Percentiles rank a stretch among this genome's conserved stretches.
Conservation (phyloP, 257 asterid genomes). For the Solanum pinnatisectum region DNA sequence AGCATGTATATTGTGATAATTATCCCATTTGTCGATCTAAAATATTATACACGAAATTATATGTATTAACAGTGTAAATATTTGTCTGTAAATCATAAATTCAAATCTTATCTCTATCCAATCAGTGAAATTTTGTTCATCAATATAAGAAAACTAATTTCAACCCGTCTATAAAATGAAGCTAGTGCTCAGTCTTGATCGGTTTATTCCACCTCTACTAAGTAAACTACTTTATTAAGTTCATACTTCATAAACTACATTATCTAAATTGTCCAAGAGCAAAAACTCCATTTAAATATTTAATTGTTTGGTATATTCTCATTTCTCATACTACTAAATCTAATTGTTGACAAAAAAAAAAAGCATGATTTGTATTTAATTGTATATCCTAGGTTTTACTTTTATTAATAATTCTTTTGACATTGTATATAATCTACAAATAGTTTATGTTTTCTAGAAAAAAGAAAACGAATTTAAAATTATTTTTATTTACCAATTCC, state of each 20-base stretch:
- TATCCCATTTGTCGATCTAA: neutral
- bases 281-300: neutral
- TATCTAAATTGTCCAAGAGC: neutral
- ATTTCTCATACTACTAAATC: neutral
- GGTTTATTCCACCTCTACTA: no score
- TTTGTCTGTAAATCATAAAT: no score
- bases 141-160: no score
- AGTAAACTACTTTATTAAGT: neutral
- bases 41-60: neutral
- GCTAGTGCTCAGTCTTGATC: neutral
- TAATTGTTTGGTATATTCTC: neutral
- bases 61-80: neutral
- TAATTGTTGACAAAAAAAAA: neutral
- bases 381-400: neutral
- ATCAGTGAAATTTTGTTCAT: neutral
- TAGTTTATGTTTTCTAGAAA: neutral
- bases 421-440: neutral
- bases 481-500: neutral
- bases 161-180: no score
- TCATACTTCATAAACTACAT: neutral
- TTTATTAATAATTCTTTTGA: neutral
- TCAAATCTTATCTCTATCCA: neutral
- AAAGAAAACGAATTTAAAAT: no score
- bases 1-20: neutral
- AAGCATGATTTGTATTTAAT: neutral